Evolutionary conservation across 169 alveolate species (phyloP).

Genomic region (Cryptosporidium andersoni): DNA sequence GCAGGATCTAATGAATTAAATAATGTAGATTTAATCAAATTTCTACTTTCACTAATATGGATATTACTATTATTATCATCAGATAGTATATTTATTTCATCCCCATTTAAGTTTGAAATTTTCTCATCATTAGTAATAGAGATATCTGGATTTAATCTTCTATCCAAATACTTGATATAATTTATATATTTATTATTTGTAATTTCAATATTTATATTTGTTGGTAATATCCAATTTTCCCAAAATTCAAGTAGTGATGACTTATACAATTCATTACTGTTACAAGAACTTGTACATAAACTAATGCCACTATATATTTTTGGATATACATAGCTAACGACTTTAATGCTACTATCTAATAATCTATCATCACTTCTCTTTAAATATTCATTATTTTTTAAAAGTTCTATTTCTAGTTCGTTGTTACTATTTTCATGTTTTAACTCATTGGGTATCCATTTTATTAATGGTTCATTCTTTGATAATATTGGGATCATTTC

Average conservation of each 20-base stretch:
- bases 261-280: conserved; percentile 26
- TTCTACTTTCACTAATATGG: neutral
- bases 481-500: conserved; percentile 20
- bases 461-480: neutral
- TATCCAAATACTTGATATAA: conserved; percentile 31
- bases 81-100: conserved; percentile 25
- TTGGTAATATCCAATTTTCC: conserved; percentile 40
- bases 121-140: conserved; percentile 6
- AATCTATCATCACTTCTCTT: neutral
- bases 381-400: neutral
- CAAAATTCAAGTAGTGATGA: conserved; percentile 11
- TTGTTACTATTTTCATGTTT: conserved; percentile 2
- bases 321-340: conserved; percentile 34
- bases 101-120: neutral
- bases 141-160: conserved; percentile 5
- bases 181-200: conserved; percentile 24
- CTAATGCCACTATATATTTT: conserved; percentile 40
- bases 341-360: neutral
- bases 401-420: neutral
- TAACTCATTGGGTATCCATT: conserved; percentile 57
- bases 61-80: conserved; percentile 31
- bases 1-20: conserved; percentile 41
- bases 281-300: conserved; percentile 42
- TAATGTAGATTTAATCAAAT: conserved; percentile 13
- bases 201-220: conserved; percentile 1